Conservation (phyloP, 2,329 filamentous ascomycete species). For the Cadophora malorum region DNA sequence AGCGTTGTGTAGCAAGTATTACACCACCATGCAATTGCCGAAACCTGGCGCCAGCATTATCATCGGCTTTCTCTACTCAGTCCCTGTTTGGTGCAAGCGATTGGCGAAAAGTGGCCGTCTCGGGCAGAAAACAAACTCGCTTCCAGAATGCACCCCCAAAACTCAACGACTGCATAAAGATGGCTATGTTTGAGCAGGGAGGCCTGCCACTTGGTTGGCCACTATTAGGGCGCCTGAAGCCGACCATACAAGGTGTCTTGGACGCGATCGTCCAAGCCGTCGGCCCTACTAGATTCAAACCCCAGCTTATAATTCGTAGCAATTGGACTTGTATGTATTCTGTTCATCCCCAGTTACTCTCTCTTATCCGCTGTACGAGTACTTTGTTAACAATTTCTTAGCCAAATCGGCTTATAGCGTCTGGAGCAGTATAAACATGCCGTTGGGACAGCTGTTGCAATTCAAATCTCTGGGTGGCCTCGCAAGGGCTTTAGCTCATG, state of each 20-base stretch:
- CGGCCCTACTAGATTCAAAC: neutral
- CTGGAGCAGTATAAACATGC: neutral
- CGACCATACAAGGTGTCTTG: neutral
- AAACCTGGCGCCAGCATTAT: too few relatives aligned
- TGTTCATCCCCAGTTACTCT: too few relatives aligned
- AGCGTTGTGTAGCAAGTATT: too few relatives aligned
- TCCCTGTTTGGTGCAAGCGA: neutral
- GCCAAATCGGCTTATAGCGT: too few relatives aligned
- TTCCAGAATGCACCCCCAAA: neutral
- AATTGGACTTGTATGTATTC: neutral
- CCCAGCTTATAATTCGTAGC: neutral
- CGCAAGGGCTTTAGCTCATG: neutral
- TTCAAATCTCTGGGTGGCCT: neutral
- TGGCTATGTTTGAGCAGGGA: neutral
- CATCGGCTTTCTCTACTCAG: neutral
- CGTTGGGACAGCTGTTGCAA: neutral
- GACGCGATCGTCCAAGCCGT: neutral
- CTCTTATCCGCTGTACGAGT: too few relatives aligned
- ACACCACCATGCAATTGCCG: too few relatives aligned
- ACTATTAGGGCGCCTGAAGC: neutral
- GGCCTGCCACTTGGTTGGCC: neutral
- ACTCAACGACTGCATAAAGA: neutral
- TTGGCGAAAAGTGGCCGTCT: neutral
- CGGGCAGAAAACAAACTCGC: neutral
- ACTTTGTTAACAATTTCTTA: too few relatives aligned